Evolutionary conservation across 139 green algal species (phyloP).

Genomic region (Marvania coccoides): DNA sequence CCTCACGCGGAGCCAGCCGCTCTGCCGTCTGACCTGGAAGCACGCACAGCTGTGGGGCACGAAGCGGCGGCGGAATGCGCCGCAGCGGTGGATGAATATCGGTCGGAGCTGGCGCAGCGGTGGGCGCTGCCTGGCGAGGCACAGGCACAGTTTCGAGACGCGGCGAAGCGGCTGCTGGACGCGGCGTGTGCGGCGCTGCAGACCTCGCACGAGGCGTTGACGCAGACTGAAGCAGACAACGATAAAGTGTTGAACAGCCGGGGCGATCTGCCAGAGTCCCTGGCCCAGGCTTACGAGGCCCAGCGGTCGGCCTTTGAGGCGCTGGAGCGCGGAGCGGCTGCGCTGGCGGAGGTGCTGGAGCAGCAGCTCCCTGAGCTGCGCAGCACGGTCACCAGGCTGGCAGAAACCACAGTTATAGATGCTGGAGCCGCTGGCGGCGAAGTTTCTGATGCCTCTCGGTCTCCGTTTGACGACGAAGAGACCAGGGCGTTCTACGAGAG

Average conservation of each 20-base stretch:
- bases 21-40: conserved; percentile 13
- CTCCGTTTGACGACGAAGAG: conserved; percentile 84
- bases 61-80: conserved; percentile 9
- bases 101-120: conserved; percentile 14
- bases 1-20: conserved; percentile 6
- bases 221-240: conserved; percentile 33
- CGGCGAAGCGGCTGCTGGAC: conserved; percentile 36
- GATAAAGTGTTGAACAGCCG: conserved; percentile 17
- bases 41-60: not conserved
- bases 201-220: conserved; percentile 48
- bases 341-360: conserved; percentile 63
- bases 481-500: conserved; percentile 75
- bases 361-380: conserved; percentile 50
- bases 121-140: conserved; percentile 9
- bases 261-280: conserved; percentile 76
- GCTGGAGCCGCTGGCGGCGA: not conserved
- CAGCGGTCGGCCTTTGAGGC: conserved; percentile 54
- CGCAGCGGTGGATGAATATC: conserved; percentile 25
- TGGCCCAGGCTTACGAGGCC: conserved; percentile 58
- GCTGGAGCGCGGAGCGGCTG: conserved; percentile 41
- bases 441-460: not conserved
- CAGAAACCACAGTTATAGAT: not conserved
- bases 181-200: conserved; percentile 35
- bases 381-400: conserved; percentile 46
- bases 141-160: not conserved